Conservation (phyloP, 2,329 filamentous ascomycete genomes). For the Coniochaeta hoffmannii region DNA sequence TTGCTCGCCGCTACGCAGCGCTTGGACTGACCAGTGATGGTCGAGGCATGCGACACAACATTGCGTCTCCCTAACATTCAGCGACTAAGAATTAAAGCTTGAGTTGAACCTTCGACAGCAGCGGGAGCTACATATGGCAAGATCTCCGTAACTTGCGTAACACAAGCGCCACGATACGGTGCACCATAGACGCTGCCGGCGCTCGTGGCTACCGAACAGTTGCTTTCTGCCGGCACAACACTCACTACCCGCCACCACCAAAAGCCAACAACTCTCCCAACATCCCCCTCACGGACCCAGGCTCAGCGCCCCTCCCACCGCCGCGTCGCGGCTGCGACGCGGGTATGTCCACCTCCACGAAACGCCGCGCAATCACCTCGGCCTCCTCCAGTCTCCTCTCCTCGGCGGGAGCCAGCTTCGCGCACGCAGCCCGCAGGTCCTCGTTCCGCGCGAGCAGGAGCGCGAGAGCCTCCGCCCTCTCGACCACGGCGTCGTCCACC, state of each 20-base stretch:
- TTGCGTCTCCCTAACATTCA: too few relatives aligned
- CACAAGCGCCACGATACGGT: too few relatives aligned
- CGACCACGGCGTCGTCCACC: constrained; percentile 62
- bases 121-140: too few relatives aligned
- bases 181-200: too few relatives aligned
- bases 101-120: too few relatives aligned
- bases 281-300: not conserved
- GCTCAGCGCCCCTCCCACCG: not conserved
- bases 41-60: too few relatives aligned
- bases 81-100: too few relatives aligned
- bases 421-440: constrained; percentile 67
- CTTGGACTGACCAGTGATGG: too few relatives aligned
- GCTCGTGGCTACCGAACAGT: too few relatives aligned
- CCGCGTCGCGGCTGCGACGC: constrained; percentile 5
- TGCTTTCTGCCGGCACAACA: not conserved
- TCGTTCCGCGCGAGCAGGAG: constrained; percentile 62
- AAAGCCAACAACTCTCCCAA: constrained; percentile 4
- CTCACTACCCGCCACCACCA: not conserved
- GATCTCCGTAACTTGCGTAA: too few relatives aligned
- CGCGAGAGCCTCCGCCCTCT: constrained; percentile 68
- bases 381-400: constrained; percentile 60
- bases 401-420: constrained; percentile 57
- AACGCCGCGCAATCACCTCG: constrained; percentile 50
- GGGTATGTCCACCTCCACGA: constrained; percentile 40
- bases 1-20: too few relatives aligned